phyloP scores from a whole-genome alignment of 2,329 filamentous ascomycete species.

The Pseudocercospora crystallina region DNA sequence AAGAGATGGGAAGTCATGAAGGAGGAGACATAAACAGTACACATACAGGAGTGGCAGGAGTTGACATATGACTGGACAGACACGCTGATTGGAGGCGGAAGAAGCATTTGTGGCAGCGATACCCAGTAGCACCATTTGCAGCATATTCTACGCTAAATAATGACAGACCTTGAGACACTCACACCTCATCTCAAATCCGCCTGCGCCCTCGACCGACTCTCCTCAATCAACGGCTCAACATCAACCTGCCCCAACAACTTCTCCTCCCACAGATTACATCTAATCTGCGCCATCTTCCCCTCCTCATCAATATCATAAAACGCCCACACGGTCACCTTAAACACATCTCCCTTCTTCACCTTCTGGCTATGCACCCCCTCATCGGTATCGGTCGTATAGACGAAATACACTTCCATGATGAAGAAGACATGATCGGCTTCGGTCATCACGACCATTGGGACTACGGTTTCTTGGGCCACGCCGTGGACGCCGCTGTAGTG shows the following conservation, averaged over 20 bases:
- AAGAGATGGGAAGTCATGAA: background rate
- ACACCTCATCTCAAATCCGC: slow-evolving; percentile 7
- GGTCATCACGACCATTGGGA: slow-evolving; percentile 11
- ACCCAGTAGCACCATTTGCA: slow-evolving; percentile 10
- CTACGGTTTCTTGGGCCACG: slow-evolving; percentile 10
- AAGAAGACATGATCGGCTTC: slow-evolving; percentile 13
- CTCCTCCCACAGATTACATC: slow-evolving; percentile 15
- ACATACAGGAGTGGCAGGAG: no score
- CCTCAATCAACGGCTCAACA: slow-evolving; percentile 9
- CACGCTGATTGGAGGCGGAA: background rate
- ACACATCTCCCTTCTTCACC: slow-evolving; percentile 10
- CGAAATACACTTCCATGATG: slow-evolving; percentile 13
- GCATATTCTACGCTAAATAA: background rate
- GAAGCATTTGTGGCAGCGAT: slow-evolving; percentile 8
- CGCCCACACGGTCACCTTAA: slow-evolving; percentile 17
- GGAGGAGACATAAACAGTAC: background rate
- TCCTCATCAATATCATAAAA: slow-evolving; percentile 13
- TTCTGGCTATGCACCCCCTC: slow-evolving; percentile 11
- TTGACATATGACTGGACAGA: background rate
- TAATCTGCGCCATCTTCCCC: slow-evolving; percentile 12
- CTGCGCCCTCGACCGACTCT: slow-evolving; percentile 13
- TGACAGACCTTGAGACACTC: background rate
- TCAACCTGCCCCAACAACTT: slow-evolving; percentile 14
- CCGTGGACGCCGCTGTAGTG: slow-evolving; percentile 12
- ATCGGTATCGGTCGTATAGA: slow-evolving; percentile 7